phyloP scores from a whole-genome alignment of 1,139 yeast genomes.

The Nakaseomyces nivariensis region DNA sequence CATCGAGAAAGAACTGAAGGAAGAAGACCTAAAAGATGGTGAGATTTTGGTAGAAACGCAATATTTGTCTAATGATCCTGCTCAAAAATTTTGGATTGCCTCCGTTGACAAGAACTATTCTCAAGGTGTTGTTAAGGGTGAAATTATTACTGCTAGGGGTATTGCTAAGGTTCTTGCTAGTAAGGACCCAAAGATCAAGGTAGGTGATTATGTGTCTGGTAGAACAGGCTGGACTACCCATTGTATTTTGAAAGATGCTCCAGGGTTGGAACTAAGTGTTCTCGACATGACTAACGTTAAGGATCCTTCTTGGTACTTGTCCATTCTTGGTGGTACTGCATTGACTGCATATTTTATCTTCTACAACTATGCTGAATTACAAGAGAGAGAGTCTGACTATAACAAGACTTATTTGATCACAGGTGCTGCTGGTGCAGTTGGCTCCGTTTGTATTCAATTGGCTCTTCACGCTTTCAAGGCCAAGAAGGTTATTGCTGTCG shows the following conservation, averaged over 20 bases:
- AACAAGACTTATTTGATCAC: constrained; percentile 42
- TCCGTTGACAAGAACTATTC: constrained; percentile 38
- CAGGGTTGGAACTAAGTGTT: constrained; percentile 10
- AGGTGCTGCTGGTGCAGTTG: constrained; percentile 68
- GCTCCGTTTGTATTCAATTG: constrained; percentile 50
- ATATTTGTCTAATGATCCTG: constrained; percentile 56
- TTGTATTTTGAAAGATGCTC: constrained; percentile 24
- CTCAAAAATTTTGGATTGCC: constrained; percentile 54
- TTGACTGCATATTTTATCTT: constrained; percentile 56
- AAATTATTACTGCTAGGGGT: constrained; percentile 42
- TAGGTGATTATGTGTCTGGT: constrained; percentile 38
- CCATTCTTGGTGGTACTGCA: constrained; percentile 48
- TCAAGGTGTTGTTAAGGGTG: constrained; percentile 40
- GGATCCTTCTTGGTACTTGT: constrained; percentile 32
- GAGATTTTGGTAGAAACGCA: constrained; percentile 40
- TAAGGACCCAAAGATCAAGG: constrained; percentile 31
- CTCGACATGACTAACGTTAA: constrained; percentile 28
- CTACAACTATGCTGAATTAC: constrained; percentile 35
- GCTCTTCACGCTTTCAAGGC: constrained; percentile 48
- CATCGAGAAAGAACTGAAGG: constrained; percentile 20
- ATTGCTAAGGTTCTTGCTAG: constrained; percentile 42
- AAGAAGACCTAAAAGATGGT: constrained; percentile 32
- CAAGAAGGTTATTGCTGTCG: constrained; percentile 50
- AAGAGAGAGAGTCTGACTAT: constrained; percentile 27
- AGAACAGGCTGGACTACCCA: constrained; percentile 37